phyloP scores from a whole-genome alignment of 2,329 filamentous ascomycete species.

The Sphaerulina populicola region DNA sequence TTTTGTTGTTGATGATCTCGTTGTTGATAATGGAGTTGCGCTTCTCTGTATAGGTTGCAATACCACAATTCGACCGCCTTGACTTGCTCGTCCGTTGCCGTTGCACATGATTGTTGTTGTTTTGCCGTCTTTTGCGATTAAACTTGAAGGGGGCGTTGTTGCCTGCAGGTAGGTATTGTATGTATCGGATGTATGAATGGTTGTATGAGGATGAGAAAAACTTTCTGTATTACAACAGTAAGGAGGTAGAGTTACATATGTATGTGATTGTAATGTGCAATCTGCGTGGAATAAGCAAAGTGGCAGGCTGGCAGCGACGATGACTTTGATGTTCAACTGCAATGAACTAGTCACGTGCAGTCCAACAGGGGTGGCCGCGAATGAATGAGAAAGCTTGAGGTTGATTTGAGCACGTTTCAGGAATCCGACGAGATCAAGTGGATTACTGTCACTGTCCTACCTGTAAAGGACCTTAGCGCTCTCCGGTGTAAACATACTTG shows the following conservation, averaged over 20 bases:
- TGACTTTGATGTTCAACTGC: slow-evolving; percentile 11
- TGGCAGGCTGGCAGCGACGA: too few relatives aligned
- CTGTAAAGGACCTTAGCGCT: not conserved
- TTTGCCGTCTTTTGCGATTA: too few relatives aligned
- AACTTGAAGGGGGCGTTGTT: too few relatives aligned
- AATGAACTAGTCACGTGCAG: slow-evolving; percentile 5
- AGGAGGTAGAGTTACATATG: too few relatives aligned
- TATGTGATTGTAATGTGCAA: not conserved
- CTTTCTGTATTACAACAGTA: too few relatives aligned
- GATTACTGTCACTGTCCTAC: not conserved
- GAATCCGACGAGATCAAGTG: not conserved
- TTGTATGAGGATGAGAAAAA: too few relatives aligned
- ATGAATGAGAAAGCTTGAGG: slow-evolving; percentile 13
- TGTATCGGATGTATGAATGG: too few relatives aligned
- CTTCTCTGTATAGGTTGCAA: slow-evolving; percentile 15
- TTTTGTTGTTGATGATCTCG: not conserved
- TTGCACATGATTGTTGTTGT: slow-evolving; percentile 21
- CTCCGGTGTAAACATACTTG: not conserved
- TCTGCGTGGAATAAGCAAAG: not conserved
- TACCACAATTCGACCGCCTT: slow-evolving; percentile 26
- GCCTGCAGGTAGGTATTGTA: too few relatives aligned
- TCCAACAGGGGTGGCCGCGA: slow-evolving; percentile 1
- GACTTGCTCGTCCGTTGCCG: slow-evolving; percentile 15
- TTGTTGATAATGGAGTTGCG: not conserved
- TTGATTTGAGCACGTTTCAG: slow-evolving; percentile 12